These are phyloP conservation scores for Rhytidiadelphus loreus DNA, from an alignment of 225 moss, liverwort and hornwort genomes.

Conservation along the genomic window DNA sequence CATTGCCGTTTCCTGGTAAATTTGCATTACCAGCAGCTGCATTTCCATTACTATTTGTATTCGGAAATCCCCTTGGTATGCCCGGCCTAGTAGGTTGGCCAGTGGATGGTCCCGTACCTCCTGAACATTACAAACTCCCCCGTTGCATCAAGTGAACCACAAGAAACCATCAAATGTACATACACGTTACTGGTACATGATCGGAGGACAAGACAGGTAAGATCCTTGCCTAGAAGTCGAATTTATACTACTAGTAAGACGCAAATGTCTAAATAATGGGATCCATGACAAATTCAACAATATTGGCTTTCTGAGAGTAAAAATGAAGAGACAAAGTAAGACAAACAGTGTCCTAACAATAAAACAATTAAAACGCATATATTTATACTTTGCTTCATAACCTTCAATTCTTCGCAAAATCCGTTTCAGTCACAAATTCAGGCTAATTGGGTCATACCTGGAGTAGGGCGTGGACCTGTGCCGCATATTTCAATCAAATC, in stretches of 20 bases:
- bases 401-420: neutral
- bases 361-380: neutral
- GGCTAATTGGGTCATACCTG: conserved; percentile 4
- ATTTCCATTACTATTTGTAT: conserved; percentile 2
- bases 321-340: neutral
- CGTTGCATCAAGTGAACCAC: neutral
- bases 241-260: neutral
- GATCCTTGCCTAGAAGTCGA: neutral
- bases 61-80: conserved; percentile 23
- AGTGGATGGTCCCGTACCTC: conserved; percentile 25
- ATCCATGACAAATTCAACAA: neutral
- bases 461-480: conserved; percentile 54
- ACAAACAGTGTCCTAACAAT: neutral
- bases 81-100: conserved; percentile 17
- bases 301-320: neutral
- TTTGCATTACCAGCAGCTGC: neutral
- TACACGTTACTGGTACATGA: neutral
- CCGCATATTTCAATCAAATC: conserved; percentile 94
- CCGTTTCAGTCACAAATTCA: neutral
- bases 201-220: neutral
- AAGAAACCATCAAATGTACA: neutral
- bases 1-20: conserved; percentile 11
- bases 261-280: neutral
- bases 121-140: conserved; percentile 10
- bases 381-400: neutral